Base-by-base conservation (phyloP, 441 rosid species). In the Hura crepitans region DNA sequence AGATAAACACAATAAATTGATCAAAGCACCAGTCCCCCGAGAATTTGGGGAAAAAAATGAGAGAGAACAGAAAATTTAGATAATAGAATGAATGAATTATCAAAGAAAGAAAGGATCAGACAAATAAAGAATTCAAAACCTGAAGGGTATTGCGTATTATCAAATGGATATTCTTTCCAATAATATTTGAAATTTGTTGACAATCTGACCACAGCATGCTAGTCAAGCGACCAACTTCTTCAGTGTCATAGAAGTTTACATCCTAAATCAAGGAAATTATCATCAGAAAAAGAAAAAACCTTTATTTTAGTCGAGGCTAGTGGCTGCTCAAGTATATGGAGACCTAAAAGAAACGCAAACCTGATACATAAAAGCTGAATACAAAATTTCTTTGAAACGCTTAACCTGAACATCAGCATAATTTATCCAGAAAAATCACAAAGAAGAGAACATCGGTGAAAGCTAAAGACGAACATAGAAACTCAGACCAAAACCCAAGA, bases 181-280 rank as follows among this genome's bases (percentile, higher is more conserved):
- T 65, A 61, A 86, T 82, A 72, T 71, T 68, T 56, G 90, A 84
- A 63, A 83, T 76, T 58, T 50, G 74, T 61, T 83, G 88, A 71
- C 90, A 86, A 75, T 86, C 90, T 65, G 84, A 76, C 54, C 87
- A 83, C 10, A 86, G 80, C 77, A 88, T 80, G 72, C 87, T 86
- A n/a, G 85, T 86, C 81, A 84, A 76, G 71, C 63, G 74, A 73
- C 90, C 90, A 57, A 79, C 85, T 31, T 84, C 64, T 79, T 81
- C 83, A 62, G 46, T 28, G 59, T 86, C 85, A 53, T 83, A 86
- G 76, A 86, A 86, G 10, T 72, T 42, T 66, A 84, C 66, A 55
- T 84, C 84, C 88, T 86, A 74, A 71, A 75, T 67, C 66, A 76
- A 68, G 68, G 61, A 54, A 56, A 58, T 20, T 5, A 51, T 30